A percentile compares a stretch with the other conserved stretches of the same genome.
Conservation (phyloP, 2,329 filamentous ascomycete species). For the Colletotrichum trifolii region DNA sequence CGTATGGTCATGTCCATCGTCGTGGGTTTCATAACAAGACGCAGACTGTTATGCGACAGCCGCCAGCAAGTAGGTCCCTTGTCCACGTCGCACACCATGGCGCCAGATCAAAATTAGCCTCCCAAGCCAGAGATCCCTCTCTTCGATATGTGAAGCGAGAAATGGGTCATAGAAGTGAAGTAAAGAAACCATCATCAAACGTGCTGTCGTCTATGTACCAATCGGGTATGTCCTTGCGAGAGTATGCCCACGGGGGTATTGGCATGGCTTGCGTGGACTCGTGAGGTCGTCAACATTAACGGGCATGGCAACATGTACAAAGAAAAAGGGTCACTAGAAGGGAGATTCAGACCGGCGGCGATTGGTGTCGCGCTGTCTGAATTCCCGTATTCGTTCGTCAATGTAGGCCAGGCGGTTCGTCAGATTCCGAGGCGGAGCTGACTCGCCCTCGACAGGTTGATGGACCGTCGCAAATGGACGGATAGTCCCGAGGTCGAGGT, state of each 20-base stretch:
- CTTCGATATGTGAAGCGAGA: conserved; percentile 36
- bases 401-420: conserved; percentile 67
- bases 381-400: conserved; percentile 66
- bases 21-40: conserved; percentile 30
- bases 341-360: conserved; percentile 62
- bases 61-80: conserved; percentile 3
- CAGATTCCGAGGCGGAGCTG: conserved; percentile 56
- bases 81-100: conserved; percentile 28
- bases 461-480: conserved; percentile 69
- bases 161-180: conserved; percentile 30
- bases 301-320: conserved; percentile 39
- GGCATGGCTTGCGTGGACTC: conserved; percentile 32
- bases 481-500: conserved; percentile 56
- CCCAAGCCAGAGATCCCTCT: conserved; percentile 29
- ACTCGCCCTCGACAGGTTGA: conserved; percentile 51
- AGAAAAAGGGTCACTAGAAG: conserved; percentile 46
- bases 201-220: conserved; percentile 37
- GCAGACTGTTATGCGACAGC: conserved; percentile 10
- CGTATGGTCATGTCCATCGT: conserved; percentile 36
- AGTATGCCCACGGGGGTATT: conserved; percentile 30
- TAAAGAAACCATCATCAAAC: conserved; percentile 31
- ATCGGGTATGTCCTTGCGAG: conserved; percentile 30
- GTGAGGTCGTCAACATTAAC: conserved; percentile 33
- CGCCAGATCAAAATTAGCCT: conserved; percentile 25
- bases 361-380: conserved; percentile 57